Base-by-base conservation (phyloP, 345 rosid species). In the Conringia planisiliqua region DNA sequence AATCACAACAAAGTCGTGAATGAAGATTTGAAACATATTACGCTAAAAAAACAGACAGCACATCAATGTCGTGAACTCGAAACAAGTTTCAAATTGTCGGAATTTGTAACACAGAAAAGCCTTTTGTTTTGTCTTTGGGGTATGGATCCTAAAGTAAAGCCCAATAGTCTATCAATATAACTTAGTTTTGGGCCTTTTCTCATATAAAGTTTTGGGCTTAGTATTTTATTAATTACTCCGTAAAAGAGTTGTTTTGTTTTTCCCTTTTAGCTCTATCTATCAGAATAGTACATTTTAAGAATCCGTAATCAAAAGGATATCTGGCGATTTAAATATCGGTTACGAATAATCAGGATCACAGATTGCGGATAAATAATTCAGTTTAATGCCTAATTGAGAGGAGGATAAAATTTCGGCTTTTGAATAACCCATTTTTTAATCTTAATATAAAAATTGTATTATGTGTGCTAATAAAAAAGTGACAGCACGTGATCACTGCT, bases 401-500 rank as follows among this genome's bases (percentile, higher is more conserved):
- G 47, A 60, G 56, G 47, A 50, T 74, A 56, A 43, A 74, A 74
- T 55, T 9, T 32, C 66, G 50, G 72, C 51, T 59, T 57, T 30
- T 17, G 9, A 65, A 56, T 63, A 14, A 62, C 52, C n/a, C n/a
- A 22, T 1, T 4, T 13, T 14, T 17, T 20, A 2, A 0, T 6
- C 17, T 32, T 57, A 32, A 8, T 6, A 11, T 71, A 39, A 38
- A 61, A 47, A 50, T 61, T 17, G 29, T 14, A 62, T 50, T 56
- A 26, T 52, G 40, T 16, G 68, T 32, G 57, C 64, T 54, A 64
- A 32, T 57, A 44, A 27, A 40, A 68, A 50, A 52, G 69, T 60
- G 69, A 36, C 47, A 60, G 36, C 79, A 75, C 79, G 79, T 75
- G 74, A 68, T 60, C 60, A 47, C 67, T 36, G 54, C 50, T 66